Base-by-base conservation (phyloP, 805 yeast genomes). In the Torulaspora quercuum region DNA sequence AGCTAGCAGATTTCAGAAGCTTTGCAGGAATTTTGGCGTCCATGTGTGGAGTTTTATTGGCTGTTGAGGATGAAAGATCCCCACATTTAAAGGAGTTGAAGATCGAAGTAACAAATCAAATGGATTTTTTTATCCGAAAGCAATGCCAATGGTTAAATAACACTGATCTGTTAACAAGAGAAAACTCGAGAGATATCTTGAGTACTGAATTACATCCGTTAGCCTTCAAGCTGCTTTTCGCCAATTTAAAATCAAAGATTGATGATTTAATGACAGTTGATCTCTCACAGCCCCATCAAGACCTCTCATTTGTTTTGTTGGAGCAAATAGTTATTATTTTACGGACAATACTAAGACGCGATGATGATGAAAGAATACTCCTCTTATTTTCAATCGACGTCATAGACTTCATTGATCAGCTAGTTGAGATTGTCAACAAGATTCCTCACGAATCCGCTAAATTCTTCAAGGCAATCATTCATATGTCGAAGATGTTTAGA, bases 1-100 rank as follows among this genome's bases (percentile, higher is more conserved):
- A 75, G 56, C 41, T 59, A 29, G 48, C 64, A 7, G 71, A 76
- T 16, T 77, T 78, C 58, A 67, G 82, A 48, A 82, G 79, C 51
- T 80, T 72, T 52, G 78, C 87, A 2, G 92, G 90, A 6, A 78
- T 80, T 42, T 57, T 85, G 42, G 85, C 87, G 2, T 75, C 87
- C 0, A 64, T 81, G 0, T 73, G 85, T 33, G 87, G 94, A 28
- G 69, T 79, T 10, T 73, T 82, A 39, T 53, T 80, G 37, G 44
- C 50, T 33, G 41, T 58, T 20, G 59, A 56, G 31, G 52, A 43
- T 19, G 49, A 42, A 5, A 35, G 30, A 26, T 17, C 41, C 19
- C 44, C 51, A 0, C 41, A 39, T 13, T 26, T 44, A 10, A 32
- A 38, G 8, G 50, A 48, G 4, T 50, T 60, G 31, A 55, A 59